A percentile compares a stretch with the other conserved stretches of the same genome.
These are phyloP conservation scores for Chenopodium quinoa DNA, from an alignment of 148 eudicot species.

Conservation along the genomic window DNA sequence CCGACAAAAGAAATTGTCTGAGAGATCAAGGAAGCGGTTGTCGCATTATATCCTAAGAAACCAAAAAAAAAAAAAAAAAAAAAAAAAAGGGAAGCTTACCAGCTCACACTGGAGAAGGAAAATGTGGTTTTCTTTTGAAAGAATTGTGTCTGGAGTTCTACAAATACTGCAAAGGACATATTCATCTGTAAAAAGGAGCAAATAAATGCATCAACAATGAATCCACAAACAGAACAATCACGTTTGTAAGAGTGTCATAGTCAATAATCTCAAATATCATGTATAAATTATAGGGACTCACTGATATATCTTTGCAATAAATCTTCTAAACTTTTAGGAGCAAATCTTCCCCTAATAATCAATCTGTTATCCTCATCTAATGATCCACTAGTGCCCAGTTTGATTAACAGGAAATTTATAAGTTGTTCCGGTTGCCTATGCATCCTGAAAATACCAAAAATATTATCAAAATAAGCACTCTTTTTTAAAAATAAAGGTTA, in stretches of 20 bases:
- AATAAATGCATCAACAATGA: background rate
- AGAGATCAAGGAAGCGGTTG: background rate
- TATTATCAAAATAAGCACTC: background rate
- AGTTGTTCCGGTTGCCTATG: constrained; percentile 52
- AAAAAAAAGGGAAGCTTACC: constrained; percentile 25
- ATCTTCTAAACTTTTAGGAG: constrained; percentile 43
- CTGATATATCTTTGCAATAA: constrained; percentile 48
- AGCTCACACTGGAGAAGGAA: constrained; percentile 45
- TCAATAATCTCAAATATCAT: background rate
- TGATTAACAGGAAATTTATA: constrained; percentile 40
- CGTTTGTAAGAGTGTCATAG: background rate
- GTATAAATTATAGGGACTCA: constrained; percentile 21
- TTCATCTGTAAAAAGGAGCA: constrained; percentile 38
- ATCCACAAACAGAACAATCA: background rate
- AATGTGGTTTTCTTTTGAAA: constrained; percentile 36
- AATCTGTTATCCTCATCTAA: constrained; percentile 49
- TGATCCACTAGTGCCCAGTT: constrained; percentile 49
- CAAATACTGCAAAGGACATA: constrained; percentile 51
- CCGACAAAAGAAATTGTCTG: background rate
- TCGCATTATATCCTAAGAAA: background rate
- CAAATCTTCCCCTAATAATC: constrained; percentile 45
- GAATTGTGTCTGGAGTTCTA: constrained; percentile 52
- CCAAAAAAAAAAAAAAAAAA: background rate
- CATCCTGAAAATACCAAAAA: constrained; percentile 37
- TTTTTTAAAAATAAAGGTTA: background rate